A percentile compares a stretch with the other conserved stretches of the same genome.
Evolutionary conservation across 805 yeast genomes (phyloP).

Genomic region (Lachancea thermotolerans): DNA sequence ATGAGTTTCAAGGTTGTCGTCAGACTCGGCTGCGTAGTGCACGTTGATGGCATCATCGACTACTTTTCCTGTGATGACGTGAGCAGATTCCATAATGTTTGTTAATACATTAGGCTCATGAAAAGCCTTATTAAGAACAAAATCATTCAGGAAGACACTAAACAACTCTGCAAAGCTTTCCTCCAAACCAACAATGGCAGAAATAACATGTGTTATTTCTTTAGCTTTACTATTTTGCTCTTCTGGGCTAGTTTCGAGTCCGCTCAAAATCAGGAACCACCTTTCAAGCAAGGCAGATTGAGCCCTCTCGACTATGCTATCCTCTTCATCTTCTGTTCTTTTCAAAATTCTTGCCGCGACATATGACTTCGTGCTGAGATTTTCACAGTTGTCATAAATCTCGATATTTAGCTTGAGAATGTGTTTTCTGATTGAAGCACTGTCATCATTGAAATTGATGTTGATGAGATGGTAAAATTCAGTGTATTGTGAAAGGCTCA

Average conservation of each 20-base stretch:
- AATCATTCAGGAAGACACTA: constrained; percentile 41
- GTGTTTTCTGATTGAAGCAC: constrained; percentile 57
- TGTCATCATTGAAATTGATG: constrained; percentile 44
- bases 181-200: constrained; percentile 33
- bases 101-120: constrained; percentile 11
- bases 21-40: constrained; percentile 25
- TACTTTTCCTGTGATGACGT: constrained; percentile 15
- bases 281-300: constrained; percentile 32
- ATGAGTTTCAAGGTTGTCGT: background rate
- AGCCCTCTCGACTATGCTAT: constrained; percentile 40
- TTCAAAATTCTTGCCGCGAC: constrained; percentile 47
- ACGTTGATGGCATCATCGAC: constrained; percentile 24
- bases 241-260: constrained; percentile 8
- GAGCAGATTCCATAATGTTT: background rate
- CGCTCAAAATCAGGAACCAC: constrained; percentile 29
- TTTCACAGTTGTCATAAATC: constrained; percentile 37
- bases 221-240: constrained; percentile 9
- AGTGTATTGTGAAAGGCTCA: constrained; percentile 30
- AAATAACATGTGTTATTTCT: constrained; percentile 31
- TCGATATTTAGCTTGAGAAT: constrained; percentile 46
- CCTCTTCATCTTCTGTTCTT: constrained; percentile 68
- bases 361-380: constrained; percentile 31
- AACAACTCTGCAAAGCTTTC: constrained; percentile 40
- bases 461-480: constrained; percentile 46
- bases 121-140: constrained; percentile 32